Conservation (phyloP, 2,329 filamentous ascomycete genomes). For the Beauveria pseudobassiana region DNA sequence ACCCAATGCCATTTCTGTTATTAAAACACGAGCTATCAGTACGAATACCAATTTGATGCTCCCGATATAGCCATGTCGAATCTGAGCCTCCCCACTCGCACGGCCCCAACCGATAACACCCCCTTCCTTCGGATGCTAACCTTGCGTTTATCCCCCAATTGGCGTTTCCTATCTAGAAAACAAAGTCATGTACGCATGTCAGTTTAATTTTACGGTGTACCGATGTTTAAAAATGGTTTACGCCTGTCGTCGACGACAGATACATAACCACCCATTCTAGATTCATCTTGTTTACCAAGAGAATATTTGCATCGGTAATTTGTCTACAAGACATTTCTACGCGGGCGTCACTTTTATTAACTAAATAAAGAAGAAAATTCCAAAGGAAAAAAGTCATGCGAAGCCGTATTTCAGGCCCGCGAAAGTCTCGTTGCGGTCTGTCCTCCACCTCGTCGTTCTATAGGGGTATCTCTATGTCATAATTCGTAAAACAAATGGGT, state of each 20-base stretch:
- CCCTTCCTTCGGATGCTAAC: background rate
- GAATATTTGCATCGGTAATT: background rate
- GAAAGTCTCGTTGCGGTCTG: conserved; percentile 9
- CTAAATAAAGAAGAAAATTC: conserved; percentile 6
- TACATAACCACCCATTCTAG: conserved; percentile 1
- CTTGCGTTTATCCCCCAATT: background rate
- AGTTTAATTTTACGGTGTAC: background rate
- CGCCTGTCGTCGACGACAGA: background rate
- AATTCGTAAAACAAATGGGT: conserved; percentile 9
- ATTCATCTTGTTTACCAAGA: background rate
- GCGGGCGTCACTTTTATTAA: conserved; percentile 12
- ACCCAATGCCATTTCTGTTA: background rate
- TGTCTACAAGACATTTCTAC: background rate
- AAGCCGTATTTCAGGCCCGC: conserved; percentile 10
- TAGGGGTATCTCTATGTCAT: conserved; percentile 11
- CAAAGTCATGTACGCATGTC: background rate
- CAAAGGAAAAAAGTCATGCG: conserved; percentile 4
- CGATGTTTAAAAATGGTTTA: background rate
- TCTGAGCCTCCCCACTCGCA: background rate
- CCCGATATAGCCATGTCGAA: background rate
- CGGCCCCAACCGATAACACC: conserved; percentile 1
- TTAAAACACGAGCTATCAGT: background rate
- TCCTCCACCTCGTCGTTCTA: conserved; percentile 6
- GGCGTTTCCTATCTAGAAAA: background rate
- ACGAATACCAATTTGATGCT: background rate